phyloP scores from a whole-genome alignment of 306 rosid species.

The Corylus heterophylla region DNA sequence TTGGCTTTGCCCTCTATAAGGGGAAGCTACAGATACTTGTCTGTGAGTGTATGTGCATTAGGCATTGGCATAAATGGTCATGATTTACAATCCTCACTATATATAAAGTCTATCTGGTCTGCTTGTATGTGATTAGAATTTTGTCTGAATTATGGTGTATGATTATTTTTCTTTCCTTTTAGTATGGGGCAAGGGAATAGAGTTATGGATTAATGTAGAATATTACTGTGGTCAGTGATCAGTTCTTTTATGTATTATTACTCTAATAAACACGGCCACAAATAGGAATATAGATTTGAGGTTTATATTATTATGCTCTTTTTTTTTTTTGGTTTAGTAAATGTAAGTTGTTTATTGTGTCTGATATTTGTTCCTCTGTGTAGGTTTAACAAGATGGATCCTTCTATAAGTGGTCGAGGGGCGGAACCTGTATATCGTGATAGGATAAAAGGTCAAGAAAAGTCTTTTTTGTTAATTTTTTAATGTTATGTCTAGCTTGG shows the following conservation, averaged over 20 bases:
- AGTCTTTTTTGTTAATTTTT: conserved; percentile 16
- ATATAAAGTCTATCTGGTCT: background rate
- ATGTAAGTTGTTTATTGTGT: background rate
- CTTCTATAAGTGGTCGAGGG: conserved; percentile 61
- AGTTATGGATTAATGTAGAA: background rate
- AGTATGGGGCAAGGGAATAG: background rate
- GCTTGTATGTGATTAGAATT: background rate
- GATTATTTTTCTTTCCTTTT: background rate
- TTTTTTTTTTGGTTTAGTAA: background rate
- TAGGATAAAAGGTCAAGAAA: conserved; percentile 63
- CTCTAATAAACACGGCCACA: background rate
- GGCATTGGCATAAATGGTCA: too few relatives aligned
- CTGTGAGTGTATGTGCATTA: background rate
- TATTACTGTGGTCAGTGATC: background rate
- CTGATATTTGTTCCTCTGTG: conserved; percentile 11
- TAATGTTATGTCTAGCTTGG: conserved; percentile 3
- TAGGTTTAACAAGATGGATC: conserved; percentile 83
- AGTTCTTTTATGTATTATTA: background rate
- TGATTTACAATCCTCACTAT: background rate
- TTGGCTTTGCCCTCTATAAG: too few relatives aligned
- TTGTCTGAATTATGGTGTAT: background rate
- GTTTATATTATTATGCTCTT: background rate
- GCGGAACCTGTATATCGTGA: conserved; percentile 83
- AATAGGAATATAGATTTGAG: background rate
- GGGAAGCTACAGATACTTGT: background rate